Percentiles rank a stretch among this genome's conserved stretches.
phyloP scores from a whole-genome alignment of 495 filamentous ascomycete species.

The Neurospora cerealis region DNA sequence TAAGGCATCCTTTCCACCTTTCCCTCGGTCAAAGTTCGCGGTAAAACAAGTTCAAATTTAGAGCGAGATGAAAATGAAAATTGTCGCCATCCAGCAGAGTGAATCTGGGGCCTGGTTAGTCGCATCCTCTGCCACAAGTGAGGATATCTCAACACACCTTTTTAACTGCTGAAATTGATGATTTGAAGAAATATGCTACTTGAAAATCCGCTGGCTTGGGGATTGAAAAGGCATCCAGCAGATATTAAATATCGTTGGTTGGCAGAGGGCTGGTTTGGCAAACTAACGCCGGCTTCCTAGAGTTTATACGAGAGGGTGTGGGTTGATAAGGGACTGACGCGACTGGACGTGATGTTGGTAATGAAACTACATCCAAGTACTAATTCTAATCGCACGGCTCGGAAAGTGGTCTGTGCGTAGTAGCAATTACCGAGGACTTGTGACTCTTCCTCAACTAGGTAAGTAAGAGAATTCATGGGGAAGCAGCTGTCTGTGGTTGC shows the following conservation, averaged over 20 bases:
- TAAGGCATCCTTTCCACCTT: constrained; percentile 9
- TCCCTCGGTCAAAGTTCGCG: neutral
- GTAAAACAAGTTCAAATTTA: neutral
- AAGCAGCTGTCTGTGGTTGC: neutral
- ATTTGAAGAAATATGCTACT: neutral
- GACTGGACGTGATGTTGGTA: neutral
- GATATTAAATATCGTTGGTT: neutral
- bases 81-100: neutral
- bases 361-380: neutral
- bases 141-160: neutral
- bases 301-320: neutral
- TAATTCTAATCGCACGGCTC: neutral
- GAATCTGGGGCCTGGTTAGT: neutral
- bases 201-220: neutral
- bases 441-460: neutral
- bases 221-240: neutral
- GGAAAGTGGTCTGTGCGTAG: neutral
- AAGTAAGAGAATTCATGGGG: neutral
- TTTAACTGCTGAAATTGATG: neutral
- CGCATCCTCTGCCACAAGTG: neutral
- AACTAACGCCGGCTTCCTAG: neutral
- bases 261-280: neutral
- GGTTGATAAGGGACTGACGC: neutral
- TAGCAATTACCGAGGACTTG: neutral
- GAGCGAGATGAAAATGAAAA: neutral